Base-by-base conservation (phyloP, 2,329 filamentous ascomycete species). In the Exserohilum turcica region DNA sequence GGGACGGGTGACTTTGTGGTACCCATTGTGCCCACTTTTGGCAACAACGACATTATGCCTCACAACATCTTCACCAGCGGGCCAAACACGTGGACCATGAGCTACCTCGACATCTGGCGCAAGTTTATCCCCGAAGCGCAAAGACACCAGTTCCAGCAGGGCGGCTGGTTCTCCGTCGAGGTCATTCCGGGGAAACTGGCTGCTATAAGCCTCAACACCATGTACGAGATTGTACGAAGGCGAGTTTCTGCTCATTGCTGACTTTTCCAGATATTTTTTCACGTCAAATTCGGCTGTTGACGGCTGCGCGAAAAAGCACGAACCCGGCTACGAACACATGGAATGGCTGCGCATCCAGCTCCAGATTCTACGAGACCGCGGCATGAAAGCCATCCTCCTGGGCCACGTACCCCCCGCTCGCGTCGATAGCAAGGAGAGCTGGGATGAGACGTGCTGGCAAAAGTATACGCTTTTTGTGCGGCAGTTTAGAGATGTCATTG, bases 381-480 rank as follows among this genome's bases (percentile, higher is more conserved):
- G 90, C 37, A 91, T 97, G 86, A 97, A 97, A 77, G 94, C 89
- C 12, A 96, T 99, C 46, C 77, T 99, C 47, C 95, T 90, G 65
- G 93, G 94, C 2, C 94, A 99, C 74, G 92, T 99, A 3, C 92
- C 94, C 1, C 94, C 94, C 0, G 93, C 92, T 1, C 83, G 92
- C 56, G 94, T 92, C 1, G 82, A 86, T 31, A 88, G 86, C 76
- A 97, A 97, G 79, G 84, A 86, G 67, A 86, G 86, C 57, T 99
- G 94, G 94, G 92, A 97, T 62, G 93, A 97, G 79, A 92, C 90
- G 0, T 99, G 94, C 77, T 99, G 93, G 92, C 93, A 97, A 73
- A 97, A 96, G 72, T 99, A 96, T 75, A 89, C 91, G 0, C 78
- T 97, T 3, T 97, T 92, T 91, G 78, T 93, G 67, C 84, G 86